Conservation (phyloP, 306 rosid genomes). For the Cicer cuneatum region DNA sequence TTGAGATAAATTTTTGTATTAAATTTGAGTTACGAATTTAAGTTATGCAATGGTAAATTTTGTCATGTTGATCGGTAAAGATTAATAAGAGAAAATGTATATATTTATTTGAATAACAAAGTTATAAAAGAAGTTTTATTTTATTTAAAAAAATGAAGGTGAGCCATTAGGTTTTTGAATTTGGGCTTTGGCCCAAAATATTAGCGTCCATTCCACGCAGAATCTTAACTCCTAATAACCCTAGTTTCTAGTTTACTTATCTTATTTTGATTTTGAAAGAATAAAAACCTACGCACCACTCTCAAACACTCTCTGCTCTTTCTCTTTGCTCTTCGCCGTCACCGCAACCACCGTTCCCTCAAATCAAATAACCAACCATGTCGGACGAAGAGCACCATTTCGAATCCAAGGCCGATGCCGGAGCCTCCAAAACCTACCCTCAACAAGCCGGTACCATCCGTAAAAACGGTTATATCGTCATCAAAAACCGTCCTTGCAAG, state of each 20-base stretch:
- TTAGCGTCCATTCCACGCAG: slow-evolving; percentile 37
- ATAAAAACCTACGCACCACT: too few species aligned
- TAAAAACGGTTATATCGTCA: slow-evolving; percentile 75
- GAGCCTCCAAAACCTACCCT: slow-evolving; percentile 79
- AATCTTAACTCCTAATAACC: slow-evolving; percentile 28
- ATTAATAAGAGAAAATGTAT: too few species aligned
- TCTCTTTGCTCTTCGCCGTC: slow-evolving; percentile 24
- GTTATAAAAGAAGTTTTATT: too few species aligned
- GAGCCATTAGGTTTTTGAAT: too few species aligned
- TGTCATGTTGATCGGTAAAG: too few species aligned
- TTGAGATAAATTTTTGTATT: too few species aligned
- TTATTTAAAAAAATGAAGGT: too few species aligned
- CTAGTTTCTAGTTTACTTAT: slow-evolving; percentile 3
- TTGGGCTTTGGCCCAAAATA: not conserved
- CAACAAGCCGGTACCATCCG: slow-evolving; percentile 88
- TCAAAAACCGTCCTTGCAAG: slow-evolving; percentile 79
- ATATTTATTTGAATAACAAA: too few species aligned
- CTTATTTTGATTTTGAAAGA: too few species aligned
- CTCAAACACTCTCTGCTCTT: not conserved
- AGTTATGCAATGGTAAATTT: too few species aligned
- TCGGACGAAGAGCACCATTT: slow-evolving; percentile 84
- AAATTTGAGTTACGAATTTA: too few species aligned
- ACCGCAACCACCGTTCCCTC: not conserved
- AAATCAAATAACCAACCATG: slow-evolving; percentile 38
- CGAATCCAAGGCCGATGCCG: slow-evolving; percentile 81